These are phyloP conservation scores for Kodamaea neixiangensis DNA, from an alignment of 805 yeast species.

Conservation along the genomic window DNA sequence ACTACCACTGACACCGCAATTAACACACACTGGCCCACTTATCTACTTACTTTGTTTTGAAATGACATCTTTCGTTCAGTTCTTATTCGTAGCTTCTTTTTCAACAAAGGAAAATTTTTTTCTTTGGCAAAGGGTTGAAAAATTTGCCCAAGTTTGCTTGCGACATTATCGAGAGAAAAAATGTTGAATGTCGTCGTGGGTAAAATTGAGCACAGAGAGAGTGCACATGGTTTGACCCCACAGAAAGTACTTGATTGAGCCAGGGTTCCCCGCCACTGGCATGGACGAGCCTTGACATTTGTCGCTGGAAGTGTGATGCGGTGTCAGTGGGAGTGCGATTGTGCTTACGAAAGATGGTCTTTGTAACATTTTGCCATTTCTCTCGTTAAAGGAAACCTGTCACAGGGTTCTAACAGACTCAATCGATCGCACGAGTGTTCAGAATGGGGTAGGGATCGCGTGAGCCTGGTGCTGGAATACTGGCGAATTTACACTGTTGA, in stretches of 20 bases:
- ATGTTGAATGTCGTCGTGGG: constrained; percentile 2
- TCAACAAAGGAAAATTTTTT: constrained; percentile 11
- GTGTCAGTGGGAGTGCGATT: not conserved
- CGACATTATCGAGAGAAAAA: constrained; percentile 1
- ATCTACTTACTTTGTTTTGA: constrained; percentile 47
- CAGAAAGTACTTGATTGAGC: constrained; percentile 4
- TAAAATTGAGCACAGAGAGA: not conserved
- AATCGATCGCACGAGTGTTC: not conserved
- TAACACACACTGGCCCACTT: not conserved
- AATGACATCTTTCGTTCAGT: constrained; percentile 39
- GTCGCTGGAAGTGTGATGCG: not conserved
- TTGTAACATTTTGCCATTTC: too few species aligned
- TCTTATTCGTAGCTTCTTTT: constrained; percentile 9
- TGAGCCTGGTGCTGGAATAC: not conserved
- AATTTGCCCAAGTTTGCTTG: constrained; percentile 7
- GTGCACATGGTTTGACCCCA: constrained; percentile 1
- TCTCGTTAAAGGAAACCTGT: not conserved
- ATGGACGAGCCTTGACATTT: not conserved
- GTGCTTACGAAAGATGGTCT: too few species aligned
- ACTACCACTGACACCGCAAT: not conserved
- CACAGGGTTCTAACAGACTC: not conserved
- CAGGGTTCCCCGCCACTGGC: not conserved
- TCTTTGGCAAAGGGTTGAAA: constrained; percentile 5
- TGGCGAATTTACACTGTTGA: not conserved
- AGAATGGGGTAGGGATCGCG: not conserved